A percentile compares a stretch with the other conserved stretches of the same genome.
Conservation (phyloP, 106 monocot species). For the Xerophyta viscosa region DNA sequence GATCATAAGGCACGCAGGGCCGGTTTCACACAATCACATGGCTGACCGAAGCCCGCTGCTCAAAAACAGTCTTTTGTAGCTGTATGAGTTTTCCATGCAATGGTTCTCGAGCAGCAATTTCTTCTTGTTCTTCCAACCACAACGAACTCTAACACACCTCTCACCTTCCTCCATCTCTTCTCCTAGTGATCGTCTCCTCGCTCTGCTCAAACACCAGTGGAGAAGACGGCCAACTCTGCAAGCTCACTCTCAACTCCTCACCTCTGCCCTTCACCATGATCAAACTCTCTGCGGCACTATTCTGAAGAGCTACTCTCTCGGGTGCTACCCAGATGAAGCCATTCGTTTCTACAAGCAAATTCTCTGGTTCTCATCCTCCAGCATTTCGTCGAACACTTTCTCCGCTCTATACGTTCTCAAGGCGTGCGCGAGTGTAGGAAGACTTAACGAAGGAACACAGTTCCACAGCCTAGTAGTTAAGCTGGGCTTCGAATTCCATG, state of each 20-base stretch:
- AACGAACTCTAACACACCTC: neutral
- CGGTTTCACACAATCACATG: too few relatives aligned
- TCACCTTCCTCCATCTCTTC: neutral
- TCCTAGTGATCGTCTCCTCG: slow-evolving; percentile 12
- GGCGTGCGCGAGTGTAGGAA: slow-evolving; percentile 40
- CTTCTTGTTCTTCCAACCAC: too few relatives aligned
- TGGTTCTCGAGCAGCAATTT: too few relatives aligned
- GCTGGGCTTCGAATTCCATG: slow-evolving; percentile 35
- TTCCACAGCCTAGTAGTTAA: slow-evolving; percentile 38
- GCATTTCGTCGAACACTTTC: slow-evolving; percentile 30
- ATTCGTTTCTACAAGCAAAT: slow-evolving; percentile 41
- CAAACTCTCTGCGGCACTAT: slow-evolving; percentile 42
- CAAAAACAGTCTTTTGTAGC: too few relatives aligned
- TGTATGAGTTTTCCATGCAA: too few relatives aligned
- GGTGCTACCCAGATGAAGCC: slow-evolving; percentile 37
- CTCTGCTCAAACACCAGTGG: slow-evolving; percentile 14
- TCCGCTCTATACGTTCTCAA: slow-evolving; percentile 60
- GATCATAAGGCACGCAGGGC: too few relatives aligned
- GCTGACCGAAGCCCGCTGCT: too few relatives aligned
- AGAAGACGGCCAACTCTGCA: slow-evolving; percentile 15
- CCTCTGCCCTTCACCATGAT: slow-evolving; percentile 16
- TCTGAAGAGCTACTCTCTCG: slow-evolving; percentile 42
- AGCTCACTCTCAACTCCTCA: slow-evolving; percentile 46
- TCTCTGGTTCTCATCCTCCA: neutral
- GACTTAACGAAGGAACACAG: slow-evolving; percentile 11